phyloP scores from a whole-genome alignment of 2,329 filamentous ascomycete genomes.

The Calonectria multiphialidica region DNA sequence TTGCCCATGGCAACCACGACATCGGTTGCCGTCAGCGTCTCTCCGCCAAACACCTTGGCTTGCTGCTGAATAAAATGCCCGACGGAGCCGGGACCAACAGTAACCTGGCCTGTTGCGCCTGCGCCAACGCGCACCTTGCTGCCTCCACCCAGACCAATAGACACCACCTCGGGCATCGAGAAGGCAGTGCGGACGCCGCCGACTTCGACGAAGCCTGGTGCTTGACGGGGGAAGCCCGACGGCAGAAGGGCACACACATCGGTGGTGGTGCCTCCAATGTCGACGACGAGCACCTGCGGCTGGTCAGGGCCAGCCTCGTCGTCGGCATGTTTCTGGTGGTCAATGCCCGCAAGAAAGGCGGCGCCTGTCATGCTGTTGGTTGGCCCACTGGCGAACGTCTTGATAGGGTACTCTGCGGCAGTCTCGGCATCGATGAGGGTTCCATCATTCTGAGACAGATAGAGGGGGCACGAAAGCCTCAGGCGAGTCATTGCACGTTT shows the following conservation, averaged over 20 bases:
- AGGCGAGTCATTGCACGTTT: slow-evolving; percentile 58
- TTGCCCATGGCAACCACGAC: slow-evolving; percentile 56
- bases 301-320: slow-evolving; percentile 6
- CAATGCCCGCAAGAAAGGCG: slow-evolving; percentile 64
- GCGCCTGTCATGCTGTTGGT: slow-evolving; percentile 67
- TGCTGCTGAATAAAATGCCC: slow-evolving; percentile 62
- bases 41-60: slow-evolving; percentile 65
- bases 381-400: slow-evolving; percentile 65
- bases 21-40: slow-evolving; percentile 65
- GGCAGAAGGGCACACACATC: slow-evolving; percentile 70
- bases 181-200: slow-evolving; percentile 71
- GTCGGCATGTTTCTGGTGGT: slow-evolving; percentile 40
- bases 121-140: slow-evolving; percentile 45
- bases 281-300: slow-evolving; percentile 61
- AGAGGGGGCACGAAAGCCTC: slow-evolving; percentile 56
- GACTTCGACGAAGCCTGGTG: slow-evolving; percentile 68
- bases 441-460: slow-evolving; percentile 66
- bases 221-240: slow-evolving; percentile 71
- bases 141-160: slow-evolving; percentile 69
- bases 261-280: slow-evolving; percentile 72
- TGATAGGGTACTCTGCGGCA: slow-evolving; percentile 62
- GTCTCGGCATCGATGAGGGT: slow-evolving; percentile 61
- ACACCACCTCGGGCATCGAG: slow-evolving; percentile 67
- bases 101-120: slow-evolving; percentile 44
- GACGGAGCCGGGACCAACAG: slow-evolving; percentile 69